Evolutionary conservation across 768 basidiomycete species (phyloP).

Genomic region (Russula abietina): DNA sequence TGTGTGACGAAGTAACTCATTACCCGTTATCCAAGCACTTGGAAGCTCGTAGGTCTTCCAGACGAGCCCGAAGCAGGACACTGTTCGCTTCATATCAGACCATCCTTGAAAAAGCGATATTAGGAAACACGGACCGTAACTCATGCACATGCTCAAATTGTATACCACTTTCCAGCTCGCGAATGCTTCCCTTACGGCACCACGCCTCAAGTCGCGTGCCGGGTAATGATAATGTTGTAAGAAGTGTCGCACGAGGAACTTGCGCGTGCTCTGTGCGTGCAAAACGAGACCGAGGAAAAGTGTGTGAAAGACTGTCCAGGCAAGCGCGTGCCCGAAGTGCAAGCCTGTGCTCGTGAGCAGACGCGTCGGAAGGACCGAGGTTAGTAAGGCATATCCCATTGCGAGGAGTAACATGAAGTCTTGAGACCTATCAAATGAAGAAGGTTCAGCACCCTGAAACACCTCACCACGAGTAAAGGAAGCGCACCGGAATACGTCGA

Average conservation of each 20-base stretch:
- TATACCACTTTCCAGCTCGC: slow-evolving; percentile 92
- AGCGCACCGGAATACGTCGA: slow-evolving; percentile 79
- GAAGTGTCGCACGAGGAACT: slow-evolving; percentile 90
- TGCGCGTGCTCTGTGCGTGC: slow-evolving; percentile 75
- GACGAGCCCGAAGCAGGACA: slow-evolving; percentile 76
- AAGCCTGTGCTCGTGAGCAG: slow-evolving; percentile 46
- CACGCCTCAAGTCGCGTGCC: slow-evolving; percentile 55
- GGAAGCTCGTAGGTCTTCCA: slow-evolving; percentile 89
- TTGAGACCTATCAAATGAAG: slow-evolving; percentile 51
- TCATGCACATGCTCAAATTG: slow-evolving; percentile 92
- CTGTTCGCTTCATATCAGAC: slow-evolving; percentile 36
- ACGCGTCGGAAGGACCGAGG: slow-evolving; percentile 55
- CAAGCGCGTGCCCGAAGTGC: slow-evolving; percentile 76
- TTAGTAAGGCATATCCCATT: slow-evolving; percentile 57
- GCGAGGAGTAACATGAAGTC: slow-evolving; percentile 79
- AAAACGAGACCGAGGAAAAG: slow-evolving; percentile 82
- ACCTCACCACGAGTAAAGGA: neutral
- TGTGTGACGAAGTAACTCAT: slow-evolving; percentile 81
- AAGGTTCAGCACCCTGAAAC: too few species aligned
- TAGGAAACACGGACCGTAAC: slow-evolving; percentile 57
- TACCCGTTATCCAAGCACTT: slow-evolving; percentile 79
- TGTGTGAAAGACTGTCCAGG: slow-evolving; percentile 84
- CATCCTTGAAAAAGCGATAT: neutral
- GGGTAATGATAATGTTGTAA: slow-evolving; percentile 92
- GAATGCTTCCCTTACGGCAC: slow-evolving; percentile 90